Evolutionary conservation across 495 filamentous ascomycete species (phyloP).

Genomic region (Aspergillus leporis): DNA sequence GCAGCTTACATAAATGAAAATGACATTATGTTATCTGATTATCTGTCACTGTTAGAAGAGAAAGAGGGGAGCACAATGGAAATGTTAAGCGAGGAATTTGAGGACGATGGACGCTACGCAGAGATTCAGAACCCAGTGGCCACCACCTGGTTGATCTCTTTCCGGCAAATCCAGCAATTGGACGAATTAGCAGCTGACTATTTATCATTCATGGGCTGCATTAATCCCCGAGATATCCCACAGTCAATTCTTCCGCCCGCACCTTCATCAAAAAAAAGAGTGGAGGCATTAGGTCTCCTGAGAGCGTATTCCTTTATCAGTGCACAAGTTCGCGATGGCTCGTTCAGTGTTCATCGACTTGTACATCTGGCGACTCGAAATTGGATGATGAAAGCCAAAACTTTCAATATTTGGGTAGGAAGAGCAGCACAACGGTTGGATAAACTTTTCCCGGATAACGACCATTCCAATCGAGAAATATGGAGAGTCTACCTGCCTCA

Average conservation of each 20-base stretch:
- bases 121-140: background rate
- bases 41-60: slow-evolving; percentile 43
- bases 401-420: background rate
- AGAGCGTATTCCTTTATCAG: background rate
- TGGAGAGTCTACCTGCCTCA: background rate
- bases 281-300: background rate
- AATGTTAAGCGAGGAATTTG: background rate
- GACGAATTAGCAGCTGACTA: no score
- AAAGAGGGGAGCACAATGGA: slow-evolving; percentile 33
- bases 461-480: background rate
- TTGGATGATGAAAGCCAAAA: background rate
- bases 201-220: background rate
- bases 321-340: background rate
- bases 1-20: slow-evolving; percentile 45
- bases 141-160: background rate
- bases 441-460: background rate
- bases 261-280: background rate
- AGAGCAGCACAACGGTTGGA: background rate
- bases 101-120: background rate
- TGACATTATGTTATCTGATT: slow-evolving; percentile 33
- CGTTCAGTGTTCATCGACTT: background rate
- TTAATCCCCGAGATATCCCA: background rate
- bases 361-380: background rate
- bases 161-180: no score
- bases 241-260: background rate